Evolutionary conservation across 1,139 yeast species (phyloP), one percentile per base, ranked within the genome.

Genomic region (Taphrina populina): DNA sequence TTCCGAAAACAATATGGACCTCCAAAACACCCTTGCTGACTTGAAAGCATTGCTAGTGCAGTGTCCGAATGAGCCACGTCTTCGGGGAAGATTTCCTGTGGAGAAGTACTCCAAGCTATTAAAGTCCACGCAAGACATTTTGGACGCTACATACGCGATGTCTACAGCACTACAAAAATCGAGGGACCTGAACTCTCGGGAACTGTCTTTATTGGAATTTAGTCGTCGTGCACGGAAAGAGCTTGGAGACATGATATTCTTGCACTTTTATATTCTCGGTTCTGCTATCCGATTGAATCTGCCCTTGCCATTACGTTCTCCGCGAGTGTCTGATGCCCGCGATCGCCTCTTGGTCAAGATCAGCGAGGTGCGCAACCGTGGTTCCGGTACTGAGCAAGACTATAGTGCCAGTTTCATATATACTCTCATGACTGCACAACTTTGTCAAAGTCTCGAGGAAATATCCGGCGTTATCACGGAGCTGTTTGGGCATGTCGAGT

Each of bases 81-180:
- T 87, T 52, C 84, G 86, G 64, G 95, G 95, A 0, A 76, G 76
- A 10, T 87, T 85, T 62, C 88, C 92, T 0, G 66, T 69, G 1
- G 70, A 68, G 1, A 72, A 74, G 1, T 87, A 83, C 67, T 71
- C 72, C 33, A 71, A 69, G 41, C 67, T 87, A 19, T 66, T 86
- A 20, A 68, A 69, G 15, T 71, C 79, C 4, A 84, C 94, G 0
- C 82, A 84, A 47, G 75, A 76, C 29, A 82, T 87, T 26, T 72
- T 85, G 13, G 94, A 86, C 66, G 82, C 90, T 0, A 83, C 79
- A 64, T 88, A 83, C 66, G 84, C 85, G 63, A 74, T 86, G 70
- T 78, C 79, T 58, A 77, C 83, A 30, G 77, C 86, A 71, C 80
- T 85, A 36, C 77, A 80, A 59, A 79, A 82, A 58, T 19, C 46